Conservation (phyloP, 2,329 filamentous ascomycete species). For the Hirsutella thompsonii region DNA sequence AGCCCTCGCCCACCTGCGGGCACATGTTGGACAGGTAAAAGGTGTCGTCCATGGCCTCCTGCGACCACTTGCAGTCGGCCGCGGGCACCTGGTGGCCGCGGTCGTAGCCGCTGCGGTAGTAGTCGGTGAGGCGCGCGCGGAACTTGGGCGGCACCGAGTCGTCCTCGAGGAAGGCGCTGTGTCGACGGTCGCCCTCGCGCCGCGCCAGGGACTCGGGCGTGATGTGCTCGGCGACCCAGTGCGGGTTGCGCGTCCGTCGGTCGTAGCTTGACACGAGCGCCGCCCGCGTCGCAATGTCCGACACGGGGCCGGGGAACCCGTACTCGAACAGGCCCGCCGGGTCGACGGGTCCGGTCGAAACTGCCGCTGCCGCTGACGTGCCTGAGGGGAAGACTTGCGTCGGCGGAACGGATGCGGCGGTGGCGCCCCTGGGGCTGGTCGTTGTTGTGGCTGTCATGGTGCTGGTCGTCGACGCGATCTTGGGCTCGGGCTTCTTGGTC, state of each 20-base stretch:
- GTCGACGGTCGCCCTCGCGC: constrained; percentile 68
- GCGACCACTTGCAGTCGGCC: constrained; percentile 91
- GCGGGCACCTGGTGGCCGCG: constrained; percentile 94
- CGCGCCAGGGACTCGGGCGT: constrained; percentile 69
- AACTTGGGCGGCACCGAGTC: constrained; percentile 68
- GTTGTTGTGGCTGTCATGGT: constrained; percentile 15
- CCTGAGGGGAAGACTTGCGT: not conserved
- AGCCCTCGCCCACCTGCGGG: constrained; percentile 93
- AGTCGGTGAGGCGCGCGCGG: constrained; percentile 82
- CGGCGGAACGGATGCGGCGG: constrained; percentile 24
- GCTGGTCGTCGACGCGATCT: constrained; percentile 11
- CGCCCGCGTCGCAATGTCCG: constrained; percentile 64
- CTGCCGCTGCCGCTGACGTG: not conserved
- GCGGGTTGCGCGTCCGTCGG: constrained; percentile 77
- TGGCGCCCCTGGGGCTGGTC: constrained; percentile 14
- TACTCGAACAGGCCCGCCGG: constrained; percentile 70
- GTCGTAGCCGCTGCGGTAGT: constrained; percentile 90
- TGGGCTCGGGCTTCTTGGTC: constrained; percentile 8
- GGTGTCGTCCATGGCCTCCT: constrained; percentile 87
- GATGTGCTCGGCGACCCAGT: constrained; percentile 95
- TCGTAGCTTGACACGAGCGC: constrained; percentile 83
- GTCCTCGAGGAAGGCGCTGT: constrained; percentile 79
- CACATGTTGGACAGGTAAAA: constrained; percentile 96
- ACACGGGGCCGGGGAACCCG: constrained; percentile 82
- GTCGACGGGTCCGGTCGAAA: constrained; percentile 50